Percentiles rank a stretch among this genome's conserved stretches.
These are phyloP conservation scores for Pichia scutulata DNA, from an alignment of 805 yeast species.

Conservation along the genomic window DNA sequence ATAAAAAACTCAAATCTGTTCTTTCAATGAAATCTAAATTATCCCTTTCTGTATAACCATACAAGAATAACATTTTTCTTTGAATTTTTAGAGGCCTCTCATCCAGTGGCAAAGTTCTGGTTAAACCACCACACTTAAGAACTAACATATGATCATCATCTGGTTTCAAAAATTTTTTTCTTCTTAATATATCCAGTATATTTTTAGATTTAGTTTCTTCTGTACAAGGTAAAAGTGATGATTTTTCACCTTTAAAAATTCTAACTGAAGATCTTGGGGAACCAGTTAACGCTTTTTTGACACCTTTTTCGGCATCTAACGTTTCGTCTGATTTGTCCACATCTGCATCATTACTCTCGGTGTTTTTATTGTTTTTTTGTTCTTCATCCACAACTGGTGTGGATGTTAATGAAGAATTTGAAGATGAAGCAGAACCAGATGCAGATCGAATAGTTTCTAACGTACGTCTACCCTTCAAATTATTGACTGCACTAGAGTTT, in stretches of 20 bases:
- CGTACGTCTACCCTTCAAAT: not conserved
- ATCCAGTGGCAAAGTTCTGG: conserved; percentile 61
- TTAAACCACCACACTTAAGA: conserved; percentile 65
- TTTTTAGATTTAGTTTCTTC: conserved; percentile 73
- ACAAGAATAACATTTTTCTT: conserved; percentile 57
- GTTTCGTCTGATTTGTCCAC: not conserved
- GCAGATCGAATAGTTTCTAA: not conserved
- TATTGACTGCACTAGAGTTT: not conserved
- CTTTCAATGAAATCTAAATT: conserved; percentile 71
- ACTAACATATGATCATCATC: conserved; percentile 71
- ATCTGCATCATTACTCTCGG: too few species aligned
- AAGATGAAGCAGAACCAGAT: not conserved
- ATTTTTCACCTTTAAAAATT: conserved; percentile 75
- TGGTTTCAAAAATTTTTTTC: conserved; percentile 67
- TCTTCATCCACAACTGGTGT: not conserved
- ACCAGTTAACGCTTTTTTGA: conserved; percentile 22
- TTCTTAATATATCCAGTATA: conserved; percentile 58
- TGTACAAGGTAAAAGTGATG: conserved; percentile 71
- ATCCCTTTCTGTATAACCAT: conserved; percentile 78
- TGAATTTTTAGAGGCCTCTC: conserved; percentile 78
- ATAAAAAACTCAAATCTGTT: conserved; percentile 74
- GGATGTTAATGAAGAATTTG: not conserved
- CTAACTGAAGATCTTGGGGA: conserved; percentile 40
- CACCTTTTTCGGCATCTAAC: not conserved
- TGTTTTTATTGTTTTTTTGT: not conserved